phyloP scores from a whole-genome alignment of 805 yeast species.

The Saccharomycopsis malanga region DNA sequence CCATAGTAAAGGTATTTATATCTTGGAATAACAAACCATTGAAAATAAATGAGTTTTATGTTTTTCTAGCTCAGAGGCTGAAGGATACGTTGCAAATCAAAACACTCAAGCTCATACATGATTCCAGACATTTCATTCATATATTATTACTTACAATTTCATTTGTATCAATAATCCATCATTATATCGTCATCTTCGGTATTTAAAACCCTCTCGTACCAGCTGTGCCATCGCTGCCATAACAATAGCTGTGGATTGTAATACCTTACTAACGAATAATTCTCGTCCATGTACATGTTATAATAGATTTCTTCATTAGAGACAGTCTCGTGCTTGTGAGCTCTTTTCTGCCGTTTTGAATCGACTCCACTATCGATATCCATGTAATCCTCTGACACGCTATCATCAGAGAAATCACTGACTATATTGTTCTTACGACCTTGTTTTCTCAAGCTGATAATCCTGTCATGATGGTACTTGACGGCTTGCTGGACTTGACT shows the following conservation, averaged over 20 bases:
- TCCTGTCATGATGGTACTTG: background rate
- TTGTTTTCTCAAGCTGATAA: background rate
- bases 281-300: constrained; percentile 9
- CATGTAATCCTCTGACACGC: constrained; percentile 9
- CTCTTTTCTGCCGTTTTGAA: constrained; percentile 2
- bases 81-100: no score
- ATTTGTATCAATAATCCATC: no score
- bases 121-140: no score
- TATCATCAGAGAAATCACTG: background rate
- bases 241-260: constrained; percentile 5
- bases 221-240: background rate
- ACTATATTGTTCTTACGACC: background rate
- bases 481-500: background rate
- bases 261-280: constrained; percentile 9
- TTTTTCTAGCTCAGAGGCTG: no score
- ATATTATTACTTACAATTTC: no score
- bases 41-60: no score
- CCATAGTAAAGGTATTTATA: no score
- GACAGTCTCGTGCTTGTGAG: constrained; percentile 10
- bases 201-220: background rate
- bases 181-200: background rate
- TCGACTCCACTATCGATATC: constrained; percentile 10
- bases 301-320: constrained; percentile 19
- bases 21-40: no score
- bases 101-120: no score